phyloP scores from a whole-genome alignment of 495 filamentous ascomycete genomes.

The Xylaria venustula region DNA sequence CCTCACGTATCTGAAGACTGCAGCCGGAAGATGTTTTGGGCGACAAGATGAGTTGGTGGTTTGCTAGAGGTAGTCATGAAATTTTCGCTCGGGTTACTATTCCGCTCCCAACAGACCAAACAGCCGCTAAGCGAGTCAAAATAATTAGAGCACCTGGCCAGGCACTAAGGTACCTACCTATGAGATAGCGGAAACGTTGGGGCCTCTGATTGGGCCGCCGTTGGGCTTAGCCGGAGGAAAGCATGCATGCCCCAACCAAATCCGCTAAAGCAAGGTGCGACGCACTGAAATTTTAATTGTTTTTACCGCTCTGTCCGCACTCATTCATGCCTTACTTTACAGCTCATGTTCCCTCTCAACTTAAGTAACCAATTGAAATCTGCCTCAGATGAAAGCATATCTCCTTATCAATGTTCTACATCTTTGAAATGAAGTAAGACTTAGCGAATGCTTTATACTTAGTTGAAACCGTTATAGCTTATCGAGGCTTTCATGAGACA shows the following conservation, averaged over 20 bases:
- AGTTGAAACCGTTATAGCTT: no score
- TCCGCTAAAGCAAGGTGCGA: background rate
- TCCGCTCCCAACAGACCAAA: background rate
- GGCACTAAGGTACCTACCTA: background rate
- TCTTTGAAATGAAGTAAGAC: no score
- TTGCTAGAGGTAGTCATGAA: constrained; percentile 13
- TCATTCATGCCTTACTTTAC: background rate
- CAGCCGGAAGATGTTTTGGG: background rate
- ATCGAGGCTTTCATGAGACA: no score
- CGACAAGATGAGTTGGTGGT: background rate
- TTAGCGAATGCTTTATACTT: no score
- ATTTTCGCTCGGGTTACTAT: constrained; percentile 6
- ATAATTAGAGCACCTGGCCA: background rate
- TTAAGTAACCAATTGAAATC: no score
- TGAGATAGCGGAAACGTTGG: constrained; percentile 3
- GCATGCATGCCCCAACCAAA: background rate
- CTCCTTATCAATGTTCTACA: no score
- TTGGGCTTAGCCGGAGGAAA: background rate
- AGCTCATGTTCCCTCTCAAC: no score
- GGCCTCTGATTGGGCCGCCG: constrained; percentile 4
- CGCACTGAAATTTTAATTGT: background rate
- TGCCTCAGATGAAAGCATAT: no score
- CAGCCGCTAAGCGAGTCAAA: constrained; percentile 7
- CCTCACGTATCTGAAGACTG: background rate
- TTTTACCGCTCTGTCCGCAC: background rate